Evolutionary conservation across 768 basidiomycete species (phyloP), one percentile per base, ranked within the genome.

Genomic region (Hericium coralloides): DNA sequence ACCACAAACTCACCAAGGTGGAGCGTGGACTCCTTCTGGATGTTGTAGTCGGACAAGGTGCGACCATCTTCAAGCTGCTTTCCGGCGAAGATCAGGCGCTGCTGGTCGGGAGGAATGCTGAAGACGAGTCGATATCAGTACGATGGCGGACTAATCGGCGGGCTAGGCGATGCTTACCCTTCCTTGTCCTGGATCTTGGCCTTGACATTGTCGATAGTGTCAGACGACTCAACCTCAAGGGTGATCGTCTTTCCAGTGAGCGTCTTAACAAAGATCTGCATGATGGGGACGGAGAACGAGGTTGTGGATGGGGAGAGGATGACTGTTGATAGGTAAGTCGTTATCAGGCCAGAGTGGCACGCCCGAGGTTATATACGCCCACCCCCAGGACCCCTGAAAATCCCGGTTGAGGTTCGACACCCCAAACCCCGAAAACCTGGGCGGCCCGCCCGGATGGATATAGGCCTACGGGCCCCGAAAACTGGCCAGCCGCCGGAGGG

Each of bases 181-280:
- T 90, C 89, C 77, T 92, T 90, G 74, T 92, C 89, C 72, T 92
- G 89, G 65, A 91, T 90, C 81, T 90, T 91, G 65, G 84, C 80
- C 74, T 84, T 85, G 53, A 84, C 83, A 55, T 84, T 84, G 64
- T 84, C 82, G 59, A 85, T 84, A 59, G 83, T 84, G 67, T 84
- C 82, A 3, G 82, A 84, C 48, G 82, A 83, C 71, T 84, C 84
- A 51, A 84, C 83, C 76, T 85, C 84, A 56, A 85, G 80, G 54
- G 84, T 85, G 71, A 87, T 85, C 63, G 85, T 89, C 80, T 89
- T 88, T 58, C 85, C 85, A 53, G 85, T 88, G 57, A 79, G 74
- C 38, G 77, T 77, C 73, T 81, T 81, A 60, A 81, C 74, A 55
- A 77, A 78, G 62, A 78, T 77, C 69, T 80, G 79, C 79, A 79